These are phyloP conservation scores for Chaetothyriales sp. DNA, from an alignment of 2,329 filamentous ascomycete species.

Conservation along the genomic window DNA sequence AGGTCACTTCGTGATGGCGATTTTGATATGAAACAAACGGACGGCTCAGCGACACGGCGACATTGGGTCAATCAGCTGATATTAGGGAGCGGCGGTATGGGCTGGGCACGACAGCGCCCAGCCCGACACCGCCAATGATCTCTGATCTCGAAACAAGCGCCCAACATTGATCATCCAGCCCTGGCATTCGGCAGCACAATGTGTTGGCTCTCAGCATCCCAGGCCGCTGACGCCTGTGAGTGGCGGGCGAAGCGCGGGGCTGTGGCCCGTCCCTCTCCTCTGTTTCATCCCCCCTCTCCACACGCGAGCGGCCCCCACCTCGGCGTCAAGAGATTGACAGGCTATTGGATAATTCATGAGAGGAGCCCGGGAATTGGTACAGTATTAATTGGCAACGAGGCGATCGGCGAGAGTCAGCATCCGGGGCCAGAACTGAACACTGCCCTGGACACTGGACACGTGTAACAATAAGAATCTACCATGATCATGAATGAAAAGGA, in stretches of 20 bases:
- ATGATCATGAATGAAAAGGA: too few relatives aligned
- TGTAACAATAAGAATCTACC: too few relatives aligned
- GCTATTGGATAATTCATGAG: too few relatives aligned
- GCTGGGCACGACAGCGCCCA: too few relatives aligned
- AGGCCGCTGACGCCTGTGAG: not conserved
- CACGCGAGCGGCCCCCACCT: not conserved
- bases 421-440: too few relatives aligned
- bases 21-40: not conserved
- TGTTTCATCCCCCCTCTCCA: too few relatives aligned
- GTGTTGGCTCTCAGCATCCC: too few relatives aligned
- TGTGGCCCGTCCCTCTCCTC: not conserved
- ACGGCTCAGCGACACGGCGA: not conserved
- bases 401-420: too few relatives aligned
- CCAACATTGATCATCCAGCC: not conserved
- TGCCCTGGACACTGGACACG: too few relatives aligned
- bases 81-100: not conserved
- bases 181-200: not conserved
- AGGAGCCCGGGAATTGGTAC: too few relatives aligned
- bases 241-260: not conserved
- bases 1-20: not conserved
- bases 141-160: not conserved
- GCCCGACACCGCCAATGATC: not conserved
- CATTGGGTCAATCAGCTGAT: not conserved
- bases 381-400: too few relatives aligned
- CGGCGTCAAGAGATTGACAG: not conserved